Percentiles rank a stretch among this genome's conserved stretches.
These are phyloP conservation scores for Fusarium sp. DNA, from an alignment of 2,329 filamentous ascomycete species.

Conservation along the genomic window DNA sequence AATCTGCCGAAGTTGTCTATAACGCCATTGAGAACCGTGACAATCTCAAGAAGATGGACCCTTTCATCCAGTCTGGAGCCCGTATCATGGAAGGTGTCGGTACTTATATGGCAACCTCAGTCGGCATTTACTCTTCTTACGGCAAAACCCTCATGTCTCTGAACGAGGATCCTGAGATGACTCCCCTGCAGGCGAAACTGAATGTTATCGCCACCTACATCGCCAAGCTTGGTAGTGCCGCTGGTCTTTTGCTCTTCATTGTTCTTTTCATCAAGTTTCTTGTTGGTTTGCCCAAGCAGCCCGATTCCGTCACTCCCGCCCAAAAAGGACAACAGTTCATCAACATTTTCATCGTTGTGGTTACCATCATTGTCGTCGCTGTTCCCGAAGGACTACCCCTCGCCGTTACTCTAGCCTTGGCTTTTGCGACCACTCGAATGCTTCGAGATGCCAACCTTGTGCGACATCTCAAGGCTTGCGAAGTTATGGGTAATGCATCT, in stretches of 20 bases:
- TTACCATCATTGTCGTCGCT: constrained; percentile 83
- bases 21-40: constrained; percentile 75
- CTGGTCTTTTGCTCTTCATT: constrained; percentile 83
- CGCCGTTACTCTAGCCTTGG: constrained; percentile 80
- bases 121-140: constrained; percentile 78
- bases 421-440: constrained; percentile 82
- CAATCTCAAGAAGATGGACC: constrained; percentile 77
- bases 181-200: constrained; percentile 80
- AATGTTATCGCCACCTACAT: constrained; percentile 82
- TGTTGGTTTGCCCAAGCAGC: constrained; percentile 68
- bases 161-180: constrained; percentile 79
- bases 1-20: constrained; percentile 73
- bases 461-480: constrained; percentile 79
- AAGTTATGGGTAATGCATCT: constrained; percentile 84
- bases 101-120: constrained; percentile 78
- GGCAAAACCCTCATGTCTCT: constrained; percentile 80
- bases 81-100: constrained; percentile 83
- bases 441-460: constrained; percentile 82
- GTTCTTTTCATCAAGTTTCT: constrained; percentile 89
- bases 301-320: constrained; percentile 65
- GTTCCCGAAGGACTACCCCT: constrained; percentile 82
- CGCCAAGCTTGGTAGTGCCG: constrained; percentile 79
- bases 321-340: constrained; percentile 83
- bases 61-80: constrained; percentile 86
- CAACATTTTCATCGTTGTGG: constrained; percentile 80